Evolutionary conservation across 2,329 filamentous ascomycete species (phyloP), one percentile per base, ranked within the genome.

Genomic region (Leptographium lundbergii): DNA sequence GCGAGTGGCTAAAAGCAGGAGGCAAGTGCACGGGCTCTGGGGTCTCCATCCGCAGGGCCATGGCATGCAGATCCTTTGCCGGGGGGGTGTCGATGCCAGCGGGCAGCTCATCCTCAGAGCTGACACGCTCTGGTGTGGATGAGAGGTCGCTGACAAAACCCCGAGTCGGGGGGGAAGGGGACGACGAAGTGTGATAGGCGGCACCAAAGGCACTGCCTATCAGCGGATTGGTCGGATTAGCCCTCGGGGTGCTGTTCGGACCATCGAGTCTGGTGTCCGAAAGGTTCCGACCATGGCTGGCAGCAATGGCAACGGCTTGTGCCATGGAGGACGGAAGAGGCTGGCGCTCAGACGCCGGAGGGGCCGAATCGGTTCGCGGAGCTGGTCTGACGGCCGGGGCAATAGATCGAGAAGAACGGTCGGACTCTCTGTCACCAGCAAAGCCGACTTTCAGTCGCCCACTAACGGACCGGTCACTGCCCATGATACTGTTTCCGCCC

Each of bases 21-120:
- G 92, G 91, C 6, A 79, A 76, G 6, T 81, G 82, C 24, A 96
- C 90, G 9, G 89, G 89, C 64, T 88, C 86, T 1, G 88, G 89
- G 6, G 87, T 83, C 39, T 79, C 77, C 69, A 83, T 77, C 60
- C 76, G 72, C 57, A 74, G 74, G 56, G 74, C 73, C 69, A 85
- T 77, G 22, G 76, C 77, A 50, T 79, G 76, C 45, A 86, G 70
- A 58, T 81, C 78, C 45, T 73, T 73, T 25, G 79, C 72, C 1
- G 77, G 62, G 1, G 64, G 74, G 10, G 76, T 71, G 6, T 66
- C 68, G 48, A 68, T 69, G 1, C 59, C 60, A 4, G 60, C 58
- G 3, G 70, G 66, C 45, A 69, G 68, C 13, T 84, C 82, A 45
- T 83, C 80, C 29, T 83, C 80, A 4, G 82, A 84, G 63, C 80